Percentiles rank a stretch among this genome's conserved stretches.
Conservation (phyloP, 768 basidiomycete species). For the Mrakia hoshinonis region DNA sequence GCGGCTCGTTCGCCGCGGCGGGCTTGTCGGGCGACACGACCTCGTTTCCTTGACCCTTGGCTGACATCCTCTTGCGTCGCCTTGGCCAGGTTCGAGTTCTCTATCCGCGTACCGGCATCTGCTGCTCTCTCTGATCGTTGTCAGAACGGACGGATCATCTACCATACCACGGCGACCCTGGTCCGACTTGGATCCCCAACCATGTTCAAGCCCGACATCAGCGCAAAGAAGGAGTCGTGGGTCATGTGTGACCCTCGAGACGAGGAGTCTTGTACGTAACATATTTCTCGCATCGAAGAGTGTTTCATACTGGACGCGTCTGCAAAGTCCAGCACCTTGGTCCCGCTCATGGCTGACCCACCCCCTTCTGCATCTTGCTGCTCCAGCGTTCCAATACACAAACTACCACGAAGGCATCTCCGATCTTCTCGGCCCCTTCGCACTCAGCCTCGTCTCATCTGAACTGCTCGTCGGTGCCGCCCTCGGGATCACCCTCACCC, state of each 20-base stretch:
- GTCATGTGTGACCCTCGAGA: not conserved
- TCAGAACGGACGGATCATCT: not conserved
- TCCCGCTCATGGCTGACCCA: not conserved
- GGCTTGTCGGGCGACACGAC: not conserved
- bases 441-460: not conserved
- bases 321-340: too few species aligned
- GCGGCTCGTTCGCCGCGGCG: too few species aligned
- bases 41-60: not conserved
- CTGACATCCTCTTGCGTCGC: not conserved
- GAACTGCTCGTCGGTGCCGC: not conserved
- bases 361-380: too few species aligned
- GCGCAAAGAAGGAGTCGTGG: not conserved
- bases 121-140: not conserved
- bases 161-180: not conserved
- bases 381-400: constrained; percentile 46
- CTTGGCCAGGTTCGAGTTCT: not conserved
- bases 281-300: too few species aligned
- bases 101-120: not conserved
- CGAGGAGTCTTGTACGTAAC: not conserved
- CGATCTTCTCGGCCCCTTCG: not conserved
- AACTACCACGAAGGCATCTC: constrained; percentile 59
- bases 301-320: too few species aligned
- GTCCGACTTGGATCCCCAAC: not conserved
- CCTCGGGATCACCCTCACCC: not conserved
- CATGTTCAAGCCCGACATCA: not conserved